phyloP scores from a whole-genome alignment of 2,329 filamentous ascomycete genomes.

The Clonostachys rosea region DNA sequence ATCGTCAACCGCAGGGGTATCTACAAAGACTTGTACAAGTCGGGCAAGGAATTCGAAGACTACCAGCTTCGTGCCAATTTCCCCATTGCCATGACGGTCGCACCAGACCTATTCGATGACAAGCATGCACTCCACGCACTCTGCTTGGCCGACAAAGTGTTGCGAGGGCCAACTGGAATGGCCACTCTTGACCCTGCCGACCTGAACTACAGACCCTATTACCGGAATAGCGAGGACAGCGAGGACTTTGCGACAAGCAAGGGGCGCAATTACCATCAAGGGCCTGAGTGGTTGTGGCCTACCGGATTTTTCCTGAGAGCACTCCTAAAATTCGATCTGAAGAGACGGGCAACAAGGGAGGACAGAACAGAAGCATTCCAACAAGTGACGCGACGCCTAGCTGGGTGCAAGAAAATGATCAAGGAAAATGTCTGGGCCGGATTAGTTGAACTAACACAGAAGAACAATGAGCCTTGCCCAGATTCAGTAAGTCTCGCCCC shows the following conservation, averaged over 20 bases:
- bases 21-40: constrained; percentile 95
- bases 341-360: constrained; percentile 53
- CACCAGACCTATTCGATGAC: constrained; percentile 79
- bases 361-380: constrained; percentile 86
- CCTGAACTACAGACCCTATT: constrained; percentile 90
- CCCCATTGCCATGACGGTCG: constrained; percentile 90
- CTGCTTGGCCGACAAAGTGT: constrained; percentile 69
- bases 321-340: constrained; percentile 83
- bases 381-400: constrained; percentile 80
- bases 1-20: constrained; percentile 90
- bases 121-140: constrained; percentile 76
- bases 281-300: constrained; percentile 97
- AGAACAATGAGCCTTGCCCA: constrained; percentile 73
- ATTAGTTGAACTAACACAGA: constrained; percentile 88
- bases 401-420: constrained; percentile 82
- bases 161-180: constrained; percentile 90
- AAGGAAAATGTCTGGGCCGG: constrained; percentile 81
- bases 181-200: constrained; percentile 90
- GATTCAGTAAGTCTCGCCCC: constrained; percentile 69
- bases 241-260: constrained; percentile 88
- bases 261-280: constrained; percentile 96
- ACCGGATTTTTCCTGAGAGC: constrained; percentile 93
- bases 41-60: constrained; percentile 93
- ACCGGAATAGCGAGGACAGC: constrained; percentile 91
- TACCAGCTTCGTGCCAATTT: constrained; percentile 96